Base-by-base conservation (phyloP, 257 asterid genomes). In the Salvia hispanica region DNA sequence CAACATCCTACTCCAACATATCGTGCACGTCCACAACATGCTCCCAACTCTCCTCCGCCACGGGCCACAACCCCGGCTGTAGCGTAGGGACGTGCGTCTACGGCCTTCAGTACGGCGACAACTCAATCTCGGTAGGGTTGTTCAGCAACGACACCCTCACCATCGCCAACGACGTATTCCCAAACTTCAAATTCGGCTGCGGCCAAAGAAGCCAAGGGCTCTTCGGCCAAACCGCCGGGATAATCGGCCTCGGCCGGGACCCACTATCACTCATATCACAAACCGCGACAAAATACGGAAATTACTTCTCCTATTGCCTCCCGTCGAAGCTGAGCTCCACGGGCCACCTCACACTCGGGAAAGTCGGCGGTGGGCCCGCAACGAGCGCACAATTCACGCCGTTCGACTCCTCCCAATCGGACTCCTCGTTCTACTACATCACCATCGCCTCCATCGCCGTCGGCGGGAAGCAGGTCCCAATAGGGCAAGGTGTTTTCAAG, bases 261-360 rank as follows among this genome's bases (percentile, higher is more conserved):
- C 48, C 82, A 3, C 52, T 79, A 0, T 91, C 98, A 0, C 2
- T 91, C 1, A 78, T 87, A 1, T 84, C 94, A 5, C 98, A 89
- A 69, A 85, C 92, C 4, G 79, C 88, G 0, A 13, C 31, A 1
- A 85, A 81, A 31, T 87, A 81, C 13, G 88, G 86, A 0, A 81
- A 79, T 43, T 77, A 79, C 67, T 89, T 91, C 83, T 91, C 94
- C 3, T 91, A 91, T 25, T 91, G 98, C 78, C 90, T 91, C 34
- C 96, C 98, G 1, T 64, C 83, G 1, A 31, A 48, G 3, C 59
- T 92, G 5, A 84, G 92, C 48, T 79, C 91, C 9, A 72, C 83
- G 4, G 98, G 96, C 8, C 85, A 85, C 74, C 74, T 89, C 67
- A 58, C 88, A 9, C 83, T 91, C 7, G 97, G 96, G 3, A 74